These are phyloP conservation scores for Fusarium cyanostomum DNA, from an alignment of 2,329 filamentous ascomycete genomes.

Conservation along the genomic window DNA sequence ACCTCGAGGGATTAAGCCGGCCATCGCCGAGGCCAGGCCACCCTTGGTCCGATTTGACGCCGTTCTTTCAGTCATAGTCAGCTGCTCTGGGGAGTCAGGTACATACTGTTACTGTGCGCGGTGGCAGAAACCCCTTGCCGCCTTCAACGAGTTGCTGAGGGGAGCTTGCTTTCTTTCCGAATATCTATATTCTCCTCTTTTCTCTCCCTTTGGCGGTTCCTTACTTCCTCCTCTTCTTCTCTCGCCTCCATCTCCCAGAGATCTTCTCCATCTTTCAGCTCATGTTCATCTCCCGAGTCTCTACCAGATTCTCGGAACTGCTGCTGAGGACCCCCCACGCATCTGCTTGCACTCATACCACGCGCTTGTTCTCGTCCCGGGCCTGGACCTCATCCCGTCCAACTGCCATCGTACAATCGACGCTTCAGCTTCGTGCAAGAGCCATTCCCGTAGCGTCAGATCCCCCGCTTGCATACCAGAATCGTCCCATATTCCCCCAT, in stretches of 20 bases:
- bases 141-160: neutral
- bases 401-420: conserved; percentile 11
- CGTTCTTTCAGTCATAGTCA: conserved; percentile 8
- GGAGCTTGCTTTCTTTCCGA: conserved; percentile 16
- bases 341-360: conserved; percentile 7
- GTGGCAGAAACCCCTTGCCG: conserved; percentile 1
- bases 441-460: conserved; percentile 2
- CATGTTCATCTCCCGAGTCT: conserved; percentile 33
- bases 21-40: conserved; percentile 2
- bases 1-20: neutral
- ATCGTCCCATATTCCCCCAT: conserved; percentile 7
- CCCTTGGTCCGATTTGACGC: conserved; percentile 30
- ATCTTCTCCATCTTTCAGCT: conserved; percentile 20
- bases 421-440: conserved; percentile 6
- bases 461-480: conserved; percentile 7
- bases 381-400: conserved; percentile 6
- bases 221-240: conserved; percentile 11
- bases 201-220: neutral
- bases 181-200: conserved; percentile 18
- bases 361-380: conserved; percentile 10
- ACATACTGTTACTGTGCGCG: conserved; percentile 17
- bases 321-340: conserved; percentile 22
- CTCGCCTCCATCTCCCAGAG: neutral
- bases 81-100: neutral
- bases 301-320: conserved; percentile 27